Conservation (phyloP, 2,329 filamentous ascomycete genomes). For the Lizonia empirigonia region DNA sequence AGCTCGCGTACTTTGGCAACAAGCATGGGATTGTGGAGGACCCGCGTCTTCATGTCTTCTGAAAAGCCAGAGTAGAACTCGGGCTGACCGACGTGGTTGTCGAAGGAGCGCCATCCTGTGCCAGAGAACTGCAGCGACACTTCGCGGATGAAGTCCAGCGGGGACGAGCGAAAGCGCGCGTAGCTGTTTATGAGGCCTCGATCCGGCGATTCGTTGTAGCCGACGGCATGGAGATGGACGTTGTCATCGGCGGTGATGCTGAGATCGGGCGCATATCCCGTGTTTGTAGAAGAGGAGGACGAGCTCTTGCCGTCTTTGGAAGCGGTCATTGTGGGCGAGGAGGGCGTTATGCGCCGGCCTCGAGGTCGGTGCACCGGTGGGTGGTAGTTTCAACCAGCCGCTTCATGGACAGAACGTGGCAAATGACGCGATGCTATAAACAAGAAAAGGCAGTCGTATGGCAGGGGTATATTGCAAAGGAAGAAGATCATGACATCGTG, state of each 20-base stretch:
- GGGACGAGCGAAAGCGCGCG: conserved; percentile 79
- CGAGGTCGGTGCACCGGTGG: not conserved
- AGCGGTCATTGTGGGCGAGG: conserved; percentile 5
- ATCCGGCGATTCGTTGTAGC: conserved; percentile 58
- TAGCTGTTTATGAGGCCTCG: conserved; percentile 79
- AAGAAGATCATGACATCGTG: conserved; percentile 14
- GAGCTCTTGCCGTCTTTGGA: not conserved
- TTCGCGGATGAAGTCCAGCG: conserved; percentile 84
- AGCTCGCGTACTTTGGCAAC: conserved; percentile 76
- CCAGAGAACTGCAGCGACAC: conserved; percentile 92
- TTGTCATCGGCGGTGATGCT: conserved; percentile 53
- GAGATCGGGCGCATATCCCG: conserved; percentile 51
- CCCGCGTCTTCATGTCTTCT: conserved; percentile 81
- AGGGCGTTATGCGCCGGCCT: not conserved
- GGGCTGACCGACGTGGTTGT: conserved; percentile 85
- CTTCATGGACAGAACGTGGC: conserved; percentile 1
- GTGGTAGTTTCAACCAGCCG: not conserved
- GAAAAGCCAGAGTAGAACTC: conserved; percentile 93
- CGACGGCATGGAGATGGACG: conserved; percentile 53
- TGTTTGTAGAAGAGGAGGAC: not conserved
- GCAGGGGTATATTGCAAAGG: not conserved
- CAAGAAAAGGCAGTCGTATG: not conserved
- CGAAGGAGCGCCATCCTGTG: conserved; percentile 93
- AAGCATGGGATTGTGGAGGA: conserved; percentile 77
- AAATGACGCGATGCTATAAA: not conserved